Percentiles rank a stretch among this genome's conserved stretches.
Conservation (phyloP, 352 stramenopile species). For the Pythium dissimile region DNA sequence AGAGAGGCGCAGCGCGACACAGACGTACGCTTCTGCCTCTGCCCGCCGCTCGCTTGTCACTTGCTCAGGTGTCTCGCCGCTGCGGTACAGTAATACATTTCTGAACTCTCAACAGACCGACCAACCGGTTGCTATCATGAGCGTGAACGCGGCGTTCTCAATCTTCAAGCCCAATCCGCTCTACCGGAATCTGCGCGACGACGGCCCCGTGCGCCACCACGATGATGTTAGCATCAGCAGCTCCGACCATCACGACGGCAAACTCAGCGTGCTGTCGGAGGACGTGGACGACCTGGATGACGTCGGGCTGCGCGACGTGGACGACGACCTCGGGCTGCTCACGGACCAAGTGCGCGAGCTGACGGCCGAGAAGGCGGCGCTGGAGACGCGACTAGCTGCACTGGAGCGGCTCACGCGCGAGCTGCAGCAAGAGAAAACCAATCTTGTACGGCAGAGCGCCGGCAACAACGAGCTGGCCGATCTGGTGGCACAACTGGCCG, state of each 20-base stretch:
- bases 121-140: too few species aligned
- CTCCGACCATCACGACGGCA: conserved; percentile 7
- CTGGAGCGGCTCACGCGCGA: neutral
- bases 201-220: neutral
- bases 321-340: conserved; percentile 17
- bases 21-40: neutral
- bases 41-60: too few species aligned
- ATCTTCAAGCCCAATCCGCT: conserved; percentile 23
- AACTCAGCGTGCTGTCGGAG: conserved; percentile 9
- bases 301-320: conserved; percentile 10
- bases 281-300: conserved; percentile 9
- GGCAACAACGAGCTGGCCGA: neutral
- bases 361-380: conserved; percentile 6
- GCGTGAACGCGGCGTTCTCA: conserved; percentile 25
- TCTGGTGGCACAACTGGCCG: neutral
- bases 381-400: neutral
- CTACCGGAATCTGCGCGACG: conserved; percentile 19
- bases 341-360: conserved; percentile 20
- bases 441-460: neutral
- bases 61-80: too few species aligned
- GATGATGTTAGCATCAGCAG: neutral
- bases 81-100: too few species aligned
- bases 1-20: neutral
- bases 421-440: conserved; percentile 4
- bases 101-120: too few species aligned